Base-by-base conservation (phyloP, 148 eudicot genomes). In the Vaccinium myrtillus region DNA sequence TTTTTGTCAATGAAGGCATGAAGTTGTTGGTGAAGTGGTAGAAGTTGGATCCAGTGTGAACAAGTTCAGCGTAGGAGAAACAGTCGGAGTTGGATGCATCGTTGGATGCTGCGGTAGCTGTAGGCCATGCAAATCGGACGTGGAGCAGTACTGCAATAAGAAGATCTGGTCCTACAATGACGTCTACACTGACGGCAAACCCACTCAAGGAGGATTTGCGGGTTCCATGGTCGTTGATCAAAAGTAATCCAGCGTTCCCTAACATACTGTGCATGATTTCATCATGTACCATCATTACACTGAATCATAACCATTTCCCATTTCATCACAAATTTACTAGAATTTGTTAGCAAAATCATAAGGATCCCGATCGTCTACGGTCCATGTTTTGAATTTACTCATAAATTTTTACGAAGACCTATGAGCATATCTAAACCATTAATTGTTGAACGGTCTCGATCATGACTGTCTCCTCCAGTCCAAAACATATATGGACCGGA, bases 121-220 rank as follows among this genome's bases (percentile, higher is more conserved):
- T 81, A 85, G 89, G 49, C 93, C 94, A 0, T 95, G 98, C 89
- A 82, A 90, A 50, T 43, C 93, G 1, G 96, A 95, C 8, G 89
- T 90, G 13, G 98, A 94, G 86, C 98, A 95, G 43, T 95, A 95
- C 56, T 95, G 98, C 86, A 93, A 89, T 86, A 95, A 94, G 91
- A 95, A 90, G 89, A 95, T 95, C 8, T 97, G 99, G 99, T 75
- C 94, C 15, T 97, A 95, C 84, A 97, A 97, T 81, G 99, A 97
- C 83, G 93, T 95, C 54, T 94, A 97, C 83, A 87, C 94, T 71
- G 98, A 97, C 83, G 99, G 99, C 74, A 90, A 84, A 46, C 97
- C 98, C 21, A 96, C 99, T 1, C 99, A 96, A 79, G 99, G 99
- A 7, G 99, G 99, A 59, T 96, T 96, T 49, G 94, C 98, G 8